Evolutionary conservation across 2,329 filamentous ascomycete genomes (phyloP).

Genomic region (Aureobasidium sp.): DNA sequence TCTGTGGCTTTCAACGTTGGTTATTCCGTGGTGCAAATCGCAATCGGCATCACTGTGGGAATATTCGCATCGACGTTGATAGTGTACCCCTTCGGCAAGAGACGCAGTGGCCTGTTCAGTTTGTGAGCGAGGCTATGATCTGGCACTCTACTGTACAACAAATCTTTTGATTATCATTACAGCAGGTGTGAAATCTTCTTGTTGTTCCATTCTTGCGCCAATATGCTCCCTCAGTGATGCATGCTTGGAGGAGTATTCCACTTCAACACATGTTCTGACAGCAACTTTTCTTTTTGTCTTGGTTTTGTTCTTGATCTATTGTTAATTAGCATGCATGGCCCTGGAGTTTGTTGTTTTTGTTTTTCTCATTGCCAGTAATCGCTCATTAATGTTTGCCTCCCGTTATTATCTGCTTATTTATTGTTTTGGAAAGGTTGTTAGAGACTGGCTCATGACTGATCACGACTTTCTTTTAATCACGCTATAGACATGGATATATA

Average conservation of each 20-base stretch:
- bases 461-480: neutral
- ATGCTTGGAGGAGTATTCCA: neutral
- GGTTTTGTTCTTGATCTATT: neutral
- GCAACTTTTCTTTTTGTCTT: neutral
- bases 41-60: conserved; percentile 46
- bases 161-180: neutral
- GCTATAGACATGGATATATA: conserved; percentile 2
- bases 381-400: neutral
- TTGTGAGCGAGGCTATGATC: conserved; percentile 21
- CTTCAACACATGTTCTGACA: neutral
- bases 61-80: conserved; percentile 42
- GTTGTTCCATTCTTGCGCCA: neutral
- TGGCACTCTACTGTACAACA: neutral
- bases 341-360: neutral
- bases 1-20: conserved; percentile 42
- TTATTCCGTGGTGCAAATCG: conserved; percentile 43
- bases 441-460: neutral
- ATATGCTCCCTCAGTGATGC: neutral
- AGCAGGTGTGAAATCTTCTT: neutral
- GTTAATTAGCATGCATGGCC: neutral
- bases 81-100: conserved; percentile 45
- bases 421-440: neutral
- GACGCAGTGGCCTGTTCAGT: conserved; percentile 37
- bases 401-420: neutral
- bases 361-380: neutral